Evolutionary conservation across 805 yeast genomes (phyloP), one percentile per base, ranked within the genome.

Genomic region (Schizosaccharomyces octosporus): DNA sequence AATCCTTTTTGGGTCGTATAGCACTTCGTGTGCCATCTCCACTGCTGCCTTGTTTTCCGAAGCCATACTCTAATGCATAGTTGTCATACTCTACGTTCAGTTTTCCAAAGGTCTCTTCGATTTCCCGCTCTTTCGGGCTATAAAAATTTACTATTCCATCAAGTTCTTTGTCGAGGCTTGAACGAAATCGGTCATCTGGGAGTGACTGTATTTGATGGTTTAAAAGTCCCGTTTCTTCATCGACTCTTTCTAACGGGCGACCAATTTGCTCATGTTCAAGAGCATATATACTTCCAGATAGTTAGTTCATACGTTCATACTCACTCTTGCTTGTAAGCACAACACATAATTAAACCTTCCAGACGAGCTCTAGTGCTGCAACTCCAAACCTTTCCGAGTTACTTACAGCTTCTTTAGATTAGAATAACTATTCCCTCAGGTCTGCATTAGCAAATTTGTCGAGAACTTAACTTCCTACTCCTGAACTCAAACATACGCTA

Each of bases 161-260:
- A 65, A 86, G 73, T 71, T 93, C 97, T 7, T 79, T 78, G 69
- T 90, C 87, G 63, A 93, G 74, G 1, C 93, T 90, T 21, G 80
- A 76, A 1, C 74, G 67, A 66, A 89, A 90, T n/a, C 80, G 80
- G 21, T 71, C 72, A 1, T 78, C 72, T 5, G 86, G 82, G 63
- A 7, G 6, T 27, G 15, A 27, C 17, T 19, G 27, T 9, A 80
- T 81, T 2, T 71, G 69, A 4, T 64, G 68, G 5, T 71, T 60
- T 5, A 59, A 21, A 7, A 59, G 54, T 19, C 36, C 36, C 13
- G 63, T 19, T 59, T 58, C 66, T 62, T 71, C 67, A 63, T 72
- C 72, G 64, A 71, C 65, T 64, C 70, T 65, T 9, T 71, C 66
- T 62, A 60, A 31, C 67, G 70, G 19, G 64, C 61, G 48, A 65